phyloP scores from a whole-genome alignment of 164 flowering plant genomes.

The Echeveria elegans region DNA sequence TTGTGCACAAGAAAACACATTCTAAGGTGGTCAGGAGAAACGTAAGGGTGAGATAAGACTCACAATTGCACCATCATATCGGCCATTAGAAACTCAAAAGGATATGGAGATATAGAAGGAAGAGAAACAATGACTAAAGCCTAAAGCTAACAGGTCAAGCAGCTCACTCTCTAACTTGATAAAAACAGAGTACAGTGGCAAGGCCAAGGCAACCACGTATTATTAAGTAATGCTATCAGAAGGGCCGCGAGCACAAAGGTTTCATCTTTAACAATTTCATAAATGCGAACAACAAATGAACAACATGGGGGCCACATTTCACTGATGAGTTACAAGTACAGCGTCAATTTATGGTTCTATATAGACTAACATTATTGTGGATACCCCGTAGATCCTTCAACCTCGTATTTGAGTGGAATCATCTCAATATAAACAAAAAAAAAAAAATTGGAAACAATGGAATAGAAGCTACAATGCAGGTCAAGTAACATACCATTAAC shows the following conservation, averaged over 20 bases:
- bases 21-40: not conserved
- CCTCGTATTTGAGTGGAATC: no score
- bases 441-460: not conserved
- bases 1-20: no score
- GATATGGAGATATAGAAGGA: not conserved
- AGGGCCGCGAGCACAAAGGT: no score
- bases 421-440: no score
- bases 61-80: constrained; percentile 77
- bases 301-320: no score
- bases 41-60: constrained; percentile 26
- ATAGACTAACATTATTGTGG: no score
- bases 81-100: constrained; percentile 82
- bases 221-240: not conserved
- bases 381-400: no score
- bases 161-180: not conserved
- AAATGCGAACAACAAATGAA: no score
- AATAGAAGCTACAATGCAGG: not conserved
- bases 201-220: not conserved
- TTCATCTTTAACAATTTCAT: no score
- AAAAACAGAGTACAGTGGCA: not conserved
- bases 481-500: constrained; percentile 65
- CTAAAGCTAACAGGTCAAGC: not conserved
- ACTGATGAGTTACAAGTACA: no score
- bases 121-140: not conserved
- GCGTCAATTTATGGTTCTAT: no score